Evolutionary conservation across 257 asterid genomes (phyloP).

Genomic region (Primulina tabacum): DNA sequence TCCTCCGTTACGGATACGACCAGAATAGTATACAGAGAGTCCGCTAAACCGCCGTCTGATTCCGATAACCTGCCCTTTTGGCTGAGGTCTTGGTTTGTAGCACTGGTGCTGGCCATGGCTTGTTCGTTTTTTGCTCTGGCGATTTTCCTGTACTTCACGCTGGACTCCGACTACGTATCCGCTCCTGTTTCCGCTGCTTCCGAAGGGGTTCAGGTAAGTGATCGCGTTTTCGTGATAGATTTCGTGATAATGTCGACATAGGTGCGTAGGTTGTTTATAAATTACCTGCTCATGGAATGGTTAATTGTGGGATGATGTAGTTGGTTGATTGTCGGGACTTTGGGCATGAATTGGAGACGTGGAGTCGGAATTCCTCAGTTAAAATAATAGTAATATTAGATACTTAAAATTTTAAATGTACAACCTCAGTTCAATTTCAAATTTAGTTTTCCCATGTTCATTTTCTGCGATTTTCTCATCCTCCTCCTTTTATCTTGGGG

Average conservation of each 20-base stretch:
- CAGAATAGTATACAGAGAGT: conserved; percentile 50
- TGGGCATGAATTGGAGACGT: not conserved
- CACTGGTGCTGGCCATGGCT: conserved; percentile 59
- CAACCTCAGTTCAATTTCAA: not conserved
- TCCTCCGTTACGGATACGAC: conserved; percentile 39
- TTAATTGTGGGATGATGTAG: not conserved
- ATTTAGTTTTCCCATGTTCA: not conserved
- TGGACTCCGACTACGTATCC: conserved; percentile 54
- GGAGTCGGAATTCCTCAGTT: not conserved
- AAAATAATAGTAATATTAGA: not conserved
- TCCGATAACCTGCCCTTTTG: conserved; percentile 63
- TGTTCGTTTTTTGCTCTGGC: conserved; percentile 65
- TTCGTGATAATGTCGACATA: not conserved
- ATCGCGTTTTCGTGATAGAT: not conserved
- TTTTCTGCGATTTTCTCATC: not conserved
- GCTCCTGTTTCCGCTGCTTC: conserved; percentile 78
- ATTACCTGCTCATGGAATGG: not conserved
- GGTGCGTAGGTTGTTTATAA: conserved; percentile 8
- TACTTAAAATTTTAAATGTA: not conserved
- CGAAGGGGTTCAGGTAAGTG: conserved; percentile 85
- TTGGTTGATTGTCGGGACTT: conserved; percentile 4
- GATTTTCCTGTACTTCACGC: conserved; percentile 50
- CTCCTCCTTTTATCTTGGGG: not conserved
- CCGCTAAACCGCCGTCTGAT: conserved; percentile 31
- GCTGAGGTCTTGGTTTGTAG: conserved; percentile 63